Conservation (phyloP, 192 early-diverging fungal species). For the Pilaira anomala region DNA sequence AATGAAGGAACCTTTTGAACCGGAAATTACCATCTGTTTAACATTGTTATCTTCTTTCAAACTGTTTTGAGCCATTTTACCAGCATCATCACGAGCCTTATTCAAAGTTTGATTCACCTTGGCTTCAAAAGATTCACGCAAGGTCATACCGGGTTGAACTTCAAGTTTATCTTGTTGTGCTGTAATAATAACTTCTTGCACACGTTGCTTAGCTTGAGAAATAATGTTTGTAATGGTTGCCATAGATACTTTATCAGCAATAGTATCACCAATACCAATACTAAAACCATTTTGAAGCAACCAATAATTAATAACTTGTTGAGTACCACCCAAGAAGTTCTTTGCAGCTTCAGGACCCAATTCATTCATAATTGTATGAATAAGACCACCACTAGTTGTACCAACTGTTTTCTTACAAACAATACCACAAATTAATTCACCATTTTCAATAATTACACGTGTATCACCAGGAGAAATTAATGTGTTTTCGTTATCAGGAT, state of each 20-base stretch:
- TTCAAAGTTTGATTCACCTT: conserved; percentile 79
- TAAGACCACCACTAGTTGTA: conserved; percentile 84
- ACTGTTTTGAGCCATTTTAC: conserved; percentile 63
- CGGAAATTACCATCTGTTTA: conserved; percentile 98
- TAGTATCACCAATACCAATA: conserved; percentile 60
- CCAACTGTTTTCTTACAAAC: conserved; percentile 98
- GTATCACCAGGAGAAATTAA: conserved; percentile 88
- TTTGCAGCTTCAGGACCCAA: conserved; percentile 89
- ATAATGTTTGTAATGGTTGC: conserved; percentile 34
- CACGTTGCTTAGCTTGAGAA: conserved; percentile 61
- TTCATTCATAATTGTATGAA: conserved; percentile 95
- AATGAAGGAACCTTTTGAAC: conserved; percentile 95
- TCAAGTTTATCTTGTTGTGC: conserved; percentile 84
- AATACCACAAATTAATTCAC: conserved; percentile 88
- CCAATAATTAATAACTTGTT: conserved; percentile 88
- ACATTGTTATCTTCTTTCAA: conserved; percentile 95
- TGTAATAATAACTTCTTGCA: conserved; percentile 80
- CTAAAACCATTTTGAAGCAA: conserved; percentile 86
- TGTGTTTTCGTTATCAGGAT: conserved; percentile 75
- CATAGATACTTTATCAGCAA: conserved; percentile 47
- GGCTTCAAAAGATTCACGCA: conserved; percentile 87
- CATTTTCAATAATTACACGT: conserved; percentile 82
- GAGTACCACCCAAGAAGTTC: conserved; percentile 84
- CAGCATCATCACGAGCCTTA: conserved; percentile 68
- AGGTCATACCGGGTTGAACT: conserved; percentile 78